Evolutionary conservation across 1,284 basidiomycete species (phyloP), one percentile per base, ranked within the genome.

Genomic region (Coriolopsis trogii): DNA sequence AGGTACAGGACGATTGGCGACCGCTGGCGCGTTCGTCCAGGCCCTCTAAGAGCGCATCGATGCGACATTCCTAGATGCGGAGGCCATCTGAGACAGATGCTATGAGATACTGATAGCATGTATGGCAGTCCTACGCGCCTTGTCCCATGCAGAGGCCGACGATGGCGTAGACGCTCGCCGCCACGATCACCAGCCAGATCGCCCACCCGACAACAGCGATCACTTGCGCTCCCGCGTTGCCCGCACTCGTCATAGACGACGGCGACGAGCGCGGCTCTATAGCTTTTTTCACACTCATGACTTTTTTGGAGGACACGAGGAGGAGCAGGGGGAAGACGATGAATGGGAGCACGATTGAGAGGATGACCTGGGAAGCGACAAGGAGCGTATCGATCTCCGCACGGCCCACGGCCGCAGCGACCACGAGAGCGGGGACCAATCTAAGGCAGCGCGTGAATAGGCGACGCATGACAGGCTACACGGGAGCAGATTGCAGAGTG

Each of bases 271-370:
- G 28, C 25, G 20, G 41, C 40, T 31, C 29, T 36, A 46, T 13
- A 8, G 58, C 70, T 18, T 70, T 69, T 41, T 67, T 66, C 15
- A 86, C 83, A 4, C 75, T 76, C 91, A 94, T 94, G 55, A 92
- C 75, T 10, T 75, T 68, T 54, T 81, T 81, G 4, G 78, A 84
- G 2, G 85, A 84, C 9, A 91, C 92, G 59, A 92, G 77, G 62
- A 78, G 91, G 29, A 95, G 73, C 43, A 95, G 78, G 1, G 93
- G 93, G 61, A 93, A 79, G 16, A 86, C 81, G 66, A 95, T 82
- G 67, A 95, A 96, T 0, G 95, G 96, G 15, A 98, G 81, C 4
- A 94, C 85, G 63, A 98, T 83, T 36, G 88, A 89, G 20, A 99
- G 79, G 8, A 89, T 81, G 45, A 96, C 95, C 71, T 98, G 96